Evolutionary conservation across 108 stramenopile species (phyloP).

Genomic region (Discostella pseudostelligera): DNA sequence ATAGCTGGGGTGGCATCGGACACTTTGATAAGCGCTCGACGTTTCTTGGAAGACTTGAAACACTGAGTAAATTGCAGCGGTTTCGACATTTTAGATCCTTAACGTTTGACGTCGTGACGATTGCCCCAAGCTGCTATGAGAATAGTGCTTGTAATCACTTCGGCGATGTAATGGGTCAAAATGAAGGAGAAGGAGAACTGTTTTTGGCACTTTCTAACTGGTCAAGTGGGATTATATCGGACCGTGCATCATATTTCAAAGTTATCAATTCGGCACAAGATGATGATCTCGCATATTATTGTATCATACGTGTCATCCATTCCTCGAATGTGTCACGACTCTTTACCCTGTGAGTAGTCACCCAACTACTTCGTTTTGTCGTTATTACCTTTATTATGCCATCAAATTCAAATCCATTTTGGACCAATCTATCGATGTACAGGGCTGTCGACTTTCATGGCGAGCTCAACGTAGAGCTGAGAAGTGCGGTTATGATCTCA

Average conservation of each 20-base stretch:
- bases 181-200: slow-evolving; percentile 62
- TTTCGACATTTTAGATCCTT: slow-evolving; percentile 69
- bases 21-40: slow-evolving; percentile 49
- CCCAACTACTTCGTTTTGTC: neutral
- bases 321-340: slow-evolving; percentile 9
- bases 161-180: slow-evolving; percentile 55
- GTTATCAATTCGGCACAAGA: slow-evolving; percentile 16
- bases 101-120: slow-evolving; percentile 67
- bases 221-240: slow-evolving; percentile 60
- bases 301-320: slow-evolving; percentile 48
- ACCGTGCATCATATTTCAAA: slow-evolving; percentile 52
- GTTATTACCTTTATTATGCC: neutral
- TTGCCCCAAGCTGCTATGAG: slow-evolving; percentile 23
- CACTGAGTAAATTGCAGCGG: slow-evolving; percentile 51
- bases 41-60: slow-evolving; percentile 54
- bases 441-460: slow-evolving; percentile 63
- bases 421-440: slow-evolving; percentile 12
- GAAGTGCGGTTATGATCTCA: slow-evolving; percentile 43
- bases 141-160: slow-evolving; percentile 48
- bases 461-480: slow-evolving; percentile 45
- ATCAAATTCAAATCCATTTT: slow-evolving; percentile 4
- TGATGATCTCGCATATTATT: slow-evolving; percentile 58
- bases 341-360: neutral
- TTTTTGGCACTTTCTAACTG: slow-evolving; percentile 51
- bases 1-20: slow-evolving; percentile 54